Evolutionary conservation across 1,284 basidiomycete species (phyloP).

Genomic region (Microbotryum violaceum): DNA sequence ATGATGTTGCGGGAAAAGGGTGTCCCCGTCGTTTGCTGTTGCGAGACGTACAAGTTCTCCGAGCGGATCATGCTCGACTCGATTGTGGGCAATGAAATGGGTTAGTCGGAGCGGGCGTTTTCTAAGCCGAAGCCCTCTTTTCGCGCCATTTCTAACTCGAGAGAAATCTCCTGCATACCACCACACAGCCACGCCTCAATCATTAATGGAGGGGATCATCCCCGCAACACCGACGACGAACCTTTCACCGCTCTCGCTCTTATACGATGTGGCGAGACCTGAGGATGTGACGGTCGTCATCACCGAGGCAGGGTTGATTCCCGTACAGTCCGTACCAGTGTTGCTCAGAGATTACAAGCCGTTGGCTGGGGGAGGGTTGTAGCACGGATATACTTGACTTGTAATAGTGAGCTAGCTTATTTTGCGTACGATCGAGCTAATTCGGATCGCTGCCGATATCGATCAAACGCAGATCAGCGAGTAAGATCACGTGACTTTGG

Average conservation of each 20-base stretch:
- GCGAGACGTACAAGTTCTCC: constrained; percentile 97
- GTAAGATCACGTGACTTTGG: too few species aligned
- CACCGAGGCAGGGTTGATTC: constrained; percentile 57
- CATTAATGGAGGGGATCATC: not conserved
- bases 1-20: constrained; percentile 87
- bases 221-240: constrained; percentile 40
- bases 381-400: too few species aligned
- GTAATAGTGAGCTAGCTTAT: too few species aligned
- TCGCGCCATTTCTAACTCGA: not conserved
- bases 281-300: constrained; percentile 88
- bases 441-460: too few species aligned
- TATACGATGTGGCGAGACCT: constrained; percentile 88
- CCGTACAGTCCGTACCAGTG: constrained; percentile 35
- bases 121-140: constrained; percentile 33
- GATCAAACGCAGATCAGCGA: too few species aligned
- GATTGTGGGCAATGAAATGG: constrained; percentile 92
- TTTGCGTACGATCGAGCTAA: too few species aligned
- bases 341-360: constrained; percentile 36
- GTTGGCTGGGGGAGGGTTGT: too few species aligned
- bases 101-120: constrained; percentile 44
- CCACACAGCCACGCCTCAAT: constrained; percentile 1
- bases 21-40: constrained; percentile 91
- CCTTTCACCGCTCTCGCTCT: constrained; percentile 67
- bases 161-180: not conserved
- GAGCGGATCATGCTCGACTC: constrained; percentile 89